Conservation (phyloP, 768 basidiomycete species). For the Russula emetica region DNA sequence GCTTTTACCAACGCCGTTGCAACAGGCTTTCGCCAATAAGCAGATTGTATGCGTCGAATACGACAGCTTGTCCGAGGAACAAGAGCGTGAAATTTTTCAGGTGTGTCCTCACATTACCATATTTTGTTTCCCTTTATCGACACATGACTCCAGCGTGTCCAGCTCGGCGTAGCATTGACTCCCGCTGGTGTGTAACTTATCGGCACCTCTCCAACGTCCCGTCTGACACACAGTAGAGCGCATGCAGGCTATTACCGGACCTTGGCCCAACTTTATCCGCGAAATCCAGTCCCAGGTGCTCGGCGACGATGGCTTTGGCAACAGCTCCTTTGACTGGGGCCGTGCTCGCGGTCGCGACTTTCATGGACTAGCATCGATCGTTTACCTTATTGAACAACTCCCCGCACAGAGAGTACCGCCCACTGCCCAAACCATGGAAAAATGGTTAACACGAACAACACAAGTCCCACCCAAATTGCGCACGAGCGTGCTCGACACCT, state of each 20-base stretch:
- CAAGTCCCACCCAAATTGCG: slow-evolving; percentile 35
- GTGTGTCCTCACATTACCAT: slow-evolving; percentile 36
- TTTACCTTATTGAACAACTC: slow-evolving; percentile 34
- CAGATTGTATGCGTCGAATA: slow-evolving; percentile 78
- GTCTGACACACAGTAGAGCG: slow-evolving; percentile 44
- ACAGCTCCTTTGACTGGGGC: slow-evolving; percentile 37
- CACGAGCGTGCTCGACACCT: slow-evolving; percentile 40
- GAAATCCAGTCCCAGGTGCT: slow-evolving; percentile 47
- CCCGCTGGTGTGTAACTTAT: slow-evolving; percentile 47
- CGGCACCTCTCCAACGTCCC: not conserved
- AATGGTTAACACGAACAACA: slow-evolving; percentile 30
- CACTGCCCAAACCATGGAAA: slow-evolving; percentile 31
- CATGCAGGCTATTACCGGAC: slow-evolving; percentile 59
- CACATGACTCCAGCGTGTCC: slow-evolving; percentile 51
- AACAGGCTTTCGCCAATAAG: slow-evolving; percentile 61
- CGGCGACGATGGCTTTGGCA: slow-evolving; percentile 35
- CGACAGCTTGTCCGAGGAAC: slow-evolving; percentile 42
- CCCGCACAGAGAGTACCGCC: slow-evolving; percentile 25
- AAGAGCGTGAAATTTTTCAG: slow-evolving; percentile 72
- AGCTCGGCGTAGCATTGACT: slow-evolving; percentile 73
- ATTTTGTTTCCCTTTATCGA: slow-evolving; percentile 8
- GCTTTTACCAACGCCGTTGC: slow-evolving; percentile 38
- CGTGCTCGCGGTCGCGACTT: slow-evolving; percentile 39
- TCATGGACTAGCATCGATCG: slow-evolving; percentile 33
- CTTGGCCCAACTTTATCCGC: slow-evolving; percentile 57